Conservation (phyloP, 2,329 filamentous ascomycete genomes). For the Pyrenophora graminea region DNA sequence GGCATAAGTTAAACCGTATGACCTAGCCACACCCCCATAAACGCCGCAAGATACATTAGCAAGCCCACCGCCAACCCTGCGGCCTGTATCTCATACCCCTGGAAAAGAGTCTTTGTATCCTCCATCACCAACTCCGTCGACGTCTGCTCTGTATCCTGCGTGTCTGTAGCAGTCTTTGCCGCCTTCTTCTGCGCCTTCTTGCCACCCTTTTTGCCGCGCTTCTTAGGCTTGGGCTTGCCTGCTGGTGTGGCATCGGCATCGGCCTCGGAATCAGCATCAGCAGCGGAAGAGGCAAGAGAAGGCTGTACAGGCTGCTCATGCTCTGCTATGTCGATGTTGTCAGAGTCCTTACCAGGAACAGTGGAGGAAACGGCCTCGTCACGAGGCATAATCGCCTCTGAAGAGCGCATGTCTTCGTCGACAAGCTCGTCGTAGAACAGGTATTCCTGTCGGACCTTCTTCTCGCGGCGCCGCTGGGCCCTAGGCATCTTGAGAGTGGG, state of each 20-base stretch:
- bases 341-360: no score
- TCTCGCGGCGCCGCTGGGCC: no score
- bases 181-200: not conserved
- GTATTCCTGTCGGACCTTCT: not conserved
- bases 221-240: not conserved
- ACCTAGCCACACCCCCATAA: not conserved
- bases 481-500: no score
- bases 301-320: not conserved
- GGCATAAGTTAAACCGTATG: no score
- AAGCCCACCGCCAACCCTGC: not conserved
- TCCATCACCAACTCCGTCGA: no score
- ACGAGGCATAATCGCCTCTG: not conserved
- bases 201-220: slow-evolving; percentile 1
- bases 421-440: not conserved
- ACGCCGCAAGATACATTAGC: not conserved
- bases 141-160: not conserved
- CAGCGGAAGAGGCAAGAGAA: not conserved
- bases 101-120: no score
- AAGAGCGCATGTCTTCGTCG: not conserved
- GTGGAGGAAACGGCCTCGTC: not conserved
- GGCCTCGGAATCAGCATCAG: not conserved
- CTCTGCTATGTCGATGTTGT: no score
- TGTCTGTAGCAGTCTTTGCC: not conserved
- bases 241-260: not conserved
- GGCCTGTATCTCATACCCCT: not conserved